Evolutionary conservation across 306 rosid species (phyloP), one percentile per base, ranked within the genome.

Genomic region (Cucurbita pepo): DNA sequence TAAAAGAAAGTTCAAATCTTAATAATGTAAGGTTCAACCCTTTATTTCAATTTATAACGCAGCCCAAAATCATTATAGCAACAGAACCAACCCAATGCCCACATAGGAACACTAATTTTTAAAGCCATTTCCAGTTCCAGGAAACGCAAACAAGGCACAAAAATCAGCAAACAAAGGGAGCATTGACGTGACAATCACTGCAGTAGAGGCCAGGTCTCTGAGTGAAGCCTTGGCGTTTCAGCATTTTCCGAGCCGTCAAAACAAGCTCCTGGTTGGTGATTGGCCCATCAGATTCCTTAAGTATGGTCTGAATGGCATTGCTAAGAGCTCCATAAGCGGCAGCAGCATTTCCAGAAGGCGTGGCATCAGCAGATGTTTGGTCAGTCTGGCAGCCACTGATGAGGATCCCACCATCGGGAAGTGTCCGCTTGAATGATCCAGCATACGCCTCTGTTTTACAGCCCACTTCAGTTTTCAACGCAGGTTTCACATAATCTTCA

Each of bases 161-260:
- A 59, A 45, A 34, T 72, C 78, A 82, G 76, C 77, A 69, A 21
- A 88, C 72, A 72, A 88, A 92, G n/a, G 88, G 48, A 40, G 81
- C 80, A 60, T 83, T 77, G 16, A 76, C 83, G 45, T 84, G 58
- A 13, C 69, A 72, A 62, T 90, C 92, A 58, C 80, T 67, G 83
- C 97, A 88, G 48, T 92, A 90, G 25, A 89, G 95, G 9, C 97
- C 95, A 30, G 96, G 96, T 60, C 58, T 82, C 82, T 92, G 97
- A 16, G 79, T 12, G 59, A 79, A 90, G 4, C 97, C 97, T 62
- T 92, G 92, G 44, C 56, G 45, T 77, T 79, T 78, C n/a, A 92
- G 89, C 57, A 59, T 52, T 74, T 71, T 65, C 81, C 89, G 75
- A 8, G 95, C 89, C 81, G 50, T 82, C 48, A 72, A 4, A 50